Percentiles rank a stretch among this genome's conserved stretches.
Conservation (phyloP, 257 asterid species). For the Solanum etuberosum region DNA sequence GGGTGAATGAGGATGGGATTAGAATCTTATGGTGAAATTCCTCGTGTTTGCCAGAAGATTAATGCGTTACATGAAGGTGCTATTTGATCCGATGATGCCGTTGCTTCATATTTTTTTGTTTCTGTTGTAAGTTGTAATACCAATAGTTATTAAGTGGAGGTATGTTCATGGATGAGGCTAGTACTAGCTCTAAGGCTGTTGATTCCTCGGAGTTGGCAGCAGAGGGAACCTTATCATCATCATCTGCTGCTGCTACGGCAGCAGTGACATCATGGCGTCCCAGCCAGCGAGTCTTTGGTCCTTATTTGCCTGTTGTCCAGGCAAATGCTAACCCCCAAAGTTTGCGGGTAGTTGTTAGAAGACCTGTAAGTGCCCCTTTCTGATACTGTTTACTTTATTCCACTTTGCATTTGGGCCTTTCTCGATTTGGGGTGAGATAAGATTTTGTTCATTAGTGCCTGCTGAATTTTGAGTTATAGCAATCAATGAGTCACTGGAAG, state of each 20-base stretch:
- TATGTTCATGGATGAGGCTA: slow-evolving; percentile 58
- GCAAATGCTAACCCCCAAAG: slow-evolving; percentile 40
- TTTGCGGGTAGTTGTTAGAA: slow-evolving; percentile 65
- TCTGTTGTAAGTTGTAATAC: not conserved
- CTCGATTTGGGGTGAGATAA: not conserved
- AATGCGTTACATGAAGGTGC: slow-evolving; percentile 11
- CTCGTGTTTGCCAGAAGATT: slow-evolving; percentile 50
- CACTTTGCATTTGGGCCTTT: not conserved
- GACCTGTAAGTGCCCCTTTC: slow-evolving; percentile 57
- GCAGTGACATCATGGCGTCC: slow-evolving; percentile 58
- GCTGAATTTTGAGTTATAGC: not conserved
- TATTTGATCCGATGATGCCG: slow-evolving; percentile 1
- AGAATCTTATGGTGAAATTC: slow-evolving; percentile 76
- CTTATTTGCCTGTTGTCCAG: slow-evolving; percentile 32
- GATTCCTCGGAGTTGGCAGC: not conserved
- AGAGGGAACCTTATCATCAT: slow-evolving; percentile 29
- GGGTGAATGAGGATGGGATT: slow-evolving; percentile 88
- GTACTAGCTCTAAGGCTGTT: slow-evolving; percentile 8
- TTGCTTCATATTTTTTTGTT: not conserved
- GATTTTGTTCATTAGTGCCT: not conserved
- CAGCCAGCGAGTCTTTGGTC: slow-evolving; percentile 49
- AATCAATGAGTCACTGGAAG: not conserved
- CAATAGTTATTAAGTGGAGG: not conserved
- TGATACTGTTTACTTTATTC: not conserved
- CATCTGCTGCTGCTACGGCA: not conserved